Base-by-base conservation (phyloP, 2,329 filamentous ascomycete genomes). In the Seiridium unicorne region DNA sequence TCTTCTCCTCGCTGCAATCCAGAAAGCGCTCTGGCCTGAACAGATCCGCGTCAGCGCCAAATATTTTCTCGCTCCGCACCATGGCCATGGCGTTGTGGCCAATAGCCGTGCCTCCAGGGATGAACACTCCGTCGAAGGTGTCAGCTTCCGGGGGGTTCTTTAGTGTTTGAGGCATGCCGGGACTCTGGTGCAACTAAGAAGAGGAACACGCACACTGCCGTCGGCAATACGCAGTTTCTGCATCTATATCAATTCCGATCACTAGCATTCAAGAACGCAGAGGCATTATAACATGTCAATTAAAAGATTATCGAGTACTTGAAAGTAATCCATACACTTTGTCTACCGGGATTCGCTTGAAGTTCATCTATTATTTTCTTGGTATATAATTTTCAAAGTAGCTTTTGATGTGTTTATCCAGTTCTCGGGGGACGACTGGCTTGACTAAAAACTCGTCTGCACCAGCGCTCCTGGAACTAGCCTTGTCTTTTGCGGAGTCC, bases 21-120 rank as follows among this genome's bases (percentile, higher is more conserved):
- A 80, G 60, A 73, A 77, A 79, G 42, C 79, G 68, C 38, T 77
- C 76, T 1, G 78, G 79, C 9, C 73, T 68, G 64, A 75, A 81
- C 1, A 72, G 51, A 26, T 73, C 65, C 2, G 72, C 69, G 60
- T 77, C 73, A 3, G 61, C 53, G 5, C 75, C 73, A 54, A 70
- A 70, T 35, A 72, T 61, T 4, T 61, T 44, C 26, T 68, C 65
- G 54, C 70, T 62, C 4, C 68, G 67, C 48, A 72, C 68, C 18
- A 76, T 60, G 3, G 69, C 70, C 60, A 69, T 70, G 31, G 71
- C 65, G 55, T 69, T 74, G 40, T 72, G 66, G 5, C 71, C 73
- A 3, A 79, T 65, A 34, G 69, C 66, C 3, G 69, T 72, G 3
- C 75, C 75, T 55, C 66, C 69, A 0, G 76, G 75, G 13, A 77